Evolutionary conservation across 176 grass and related monocot species (phyloP), one percentile per base, ranked within the genome.

Genomic region (Musa beccarii): DNA sequence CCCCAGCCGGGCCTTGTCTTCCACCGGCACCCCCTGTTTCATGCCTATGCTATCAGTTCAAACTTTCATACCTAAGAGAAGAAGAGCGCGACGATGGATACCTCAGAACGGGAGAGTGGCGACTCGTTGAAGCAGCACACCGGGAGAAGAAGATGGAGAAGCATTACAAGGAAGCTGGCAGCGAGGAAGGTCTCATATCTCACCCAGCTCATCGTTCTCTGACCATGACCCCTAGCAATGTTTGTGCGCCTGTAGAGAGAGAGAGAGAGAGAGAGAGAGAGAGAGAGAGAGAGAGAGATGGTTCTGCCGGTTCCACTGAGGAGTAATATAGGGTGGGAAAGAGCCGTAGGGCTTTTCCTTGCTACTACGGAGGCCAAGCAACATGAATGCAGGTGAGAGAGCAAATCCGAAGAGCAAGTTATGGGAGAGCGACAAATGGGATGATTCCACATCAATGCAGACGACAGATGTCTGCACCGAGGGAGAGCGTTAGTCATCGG

Each of bases 1-100:
- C 13, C 93, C 93, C 82, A 93, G 79, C 77, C 88, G 84, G 26
- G 83, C 82, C 80, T 92, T 92, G 76, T 93, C 90, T 75, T 90
- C 87, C 74, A 63, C 65, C 26, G 89, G 70, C 26, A 78, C 6
- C 34, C 34, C 34, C 34, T 43, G 34, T 6, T 43, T 43, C 34
- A 43, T 43, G 34, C 34, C 34, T 43, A 43, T 43, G 34, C 34
- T 43, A 43, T 43, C 34, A 43, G 34, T 43, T 43, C 34, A 43
- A 43, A 4, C 34, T 43, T 43, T 43, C 34, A 5, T 43, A 43
- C 34, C 34, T 55, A 2, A 5, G 0, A 0, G 10, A 24, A 12
- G 2, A 81, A 22, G 34, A 51, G 13, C 2, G 3, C 34, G 34
- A 43, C 34, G 34, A 43, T 43, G 34, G 34, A 6, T 91, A 96